These are phyloP conservation scores for Escovopsis sp. DNA, from an alignment of 2,329 filamentous ascomycete genomes.

Conservation along the genomic window DNA sequence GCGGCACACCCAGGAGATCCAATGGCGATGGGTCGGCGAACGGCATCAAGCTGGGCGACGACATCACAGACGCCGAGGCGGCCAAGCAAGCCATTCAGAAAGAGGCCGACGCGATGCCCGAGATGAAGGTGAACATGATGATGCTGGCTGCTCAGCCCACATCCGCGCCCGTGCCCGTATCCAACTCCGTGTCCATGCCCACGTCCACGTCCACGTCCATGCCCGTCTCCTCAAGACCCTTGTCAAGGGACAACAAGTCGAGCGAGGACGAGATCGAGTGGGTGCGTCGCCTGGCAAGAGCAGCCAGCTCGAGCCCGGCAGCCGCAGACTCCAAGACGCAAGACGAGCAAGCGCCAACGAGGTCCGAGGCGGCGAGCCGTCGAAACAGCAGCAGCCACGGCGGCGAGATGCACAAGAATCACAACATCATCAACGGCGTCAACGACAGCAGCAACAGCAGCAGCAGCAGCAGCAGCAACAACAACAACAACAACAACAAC, in stretches of 20 bases:
- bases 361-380: too few relatives aligned
- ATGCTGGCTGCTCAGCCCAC: too few relatives aligned
- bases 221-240: not conserved
- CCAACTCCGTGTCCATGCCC: too few relatives aligned
- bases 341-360: not conserved
- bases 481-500: slow-evolving; percentile 3
- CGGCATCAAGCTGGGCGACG: not conserved
- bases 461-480: slow-evolving; percentile 1
- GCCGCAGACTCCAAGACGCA: slow-evolving; percentile 12
- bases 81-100: not conserved
- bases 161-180: too few relatives aligned
- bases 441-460: too few relatives aligned
- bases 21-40: not conserved
- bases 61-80: not conserved
- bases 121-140: too few relatives aligned
- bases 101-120: slow-evolving; percentile 6
- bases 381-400: too few relatives aligned
- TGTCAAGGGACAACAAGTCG: slow-evolving; percentile 5
- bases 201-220: too few relatives aligned
- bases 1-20: slow-evolving; percentile 7
- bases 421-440: too few relatives aligned
- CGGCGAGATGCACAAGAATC: too few relatives aligned
- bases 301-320: slow-evolving; percentile 29
- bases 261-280: slow-evolving; percentile 31
- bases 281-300: slow-evolving; percentile 32